phyloP scores from a whole-genome alignment of 805 yeast species.

The Ogataea paraovalis region DNA sequence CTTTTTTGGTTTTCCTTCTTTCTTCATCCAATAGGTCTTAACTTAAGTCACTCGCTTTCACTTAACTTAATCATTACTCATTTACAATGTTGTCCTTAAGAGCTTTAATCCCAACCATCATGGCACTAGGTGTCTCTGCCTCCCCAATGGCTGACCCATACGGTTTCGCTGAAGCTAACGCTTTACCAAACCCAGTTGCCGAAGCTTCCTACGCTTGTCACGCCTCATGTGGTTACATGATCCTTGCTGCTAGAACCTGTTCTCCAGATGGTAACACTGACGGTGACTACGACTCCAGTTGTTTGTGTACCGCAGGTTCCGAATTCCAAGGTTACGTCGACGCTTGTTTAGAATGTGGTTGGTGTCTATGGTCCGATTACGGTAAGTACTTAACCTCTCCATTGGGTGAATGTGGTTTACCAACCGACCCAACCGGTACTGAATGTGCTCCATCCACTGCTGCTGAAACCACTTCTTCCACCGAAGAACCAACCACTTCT shows the following conservation, averaged over 20 bases:
- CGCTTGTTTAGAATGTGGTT: slow-evolving; percentile 35
- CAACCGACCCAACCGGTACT: slow-evolving; percentile 35
- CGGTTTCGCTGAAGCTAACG: slow-evolving; percentile 23
- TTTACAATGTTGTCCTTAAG: slow-evolving; percentile 3
- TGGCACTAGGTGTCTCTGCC: slow-evolving; percentile 11
- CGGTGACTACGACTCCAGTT: slow-evolving; percentile 29
- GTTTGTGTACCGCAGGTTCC: slow-evolving; percentile 29
- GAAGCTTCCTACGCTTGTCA: slow-evolving; percentile 31
- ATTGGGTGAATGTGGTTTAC: slow-evolving; percentile 25
- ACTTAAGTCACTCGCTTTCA: slow-evolving; percentile 1
- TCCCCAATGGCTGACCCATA: slow-evolving; percentile 24
- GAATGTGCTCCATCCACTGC: slow-evolving; percentile 7
- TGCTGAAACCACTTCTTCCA: slow-evolving; percentile 9
- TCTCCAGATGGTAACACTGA: slow-evolving; percentile 18
- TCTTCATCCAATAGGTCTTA: not conserved
- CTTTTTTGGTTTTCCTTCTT: not conserved
- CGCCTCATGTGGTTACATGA: slow-evolving; percentile 33
- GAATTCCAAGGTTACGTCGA: slow-evolving; percentile 23
- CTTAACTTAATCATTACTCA: not conserved
- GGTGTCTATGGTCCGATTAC: slow-evolving; percentile 35
- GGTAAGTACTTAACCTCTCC: slow-evolving; percentile 28
- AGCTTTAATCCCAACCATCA: slow-evolving; percentile 3
- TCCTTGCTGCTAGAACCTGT: slow-evolving; percentile 29
- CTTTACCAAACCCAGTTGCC: slow-evolving; percentile 21
- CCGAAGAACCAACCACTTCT: slow-evolving; percentile 13